phyloP scores from a whole-genome alignment of 805 yeast genomes.

The Cyberlindnera xylosilytica region DNA sequence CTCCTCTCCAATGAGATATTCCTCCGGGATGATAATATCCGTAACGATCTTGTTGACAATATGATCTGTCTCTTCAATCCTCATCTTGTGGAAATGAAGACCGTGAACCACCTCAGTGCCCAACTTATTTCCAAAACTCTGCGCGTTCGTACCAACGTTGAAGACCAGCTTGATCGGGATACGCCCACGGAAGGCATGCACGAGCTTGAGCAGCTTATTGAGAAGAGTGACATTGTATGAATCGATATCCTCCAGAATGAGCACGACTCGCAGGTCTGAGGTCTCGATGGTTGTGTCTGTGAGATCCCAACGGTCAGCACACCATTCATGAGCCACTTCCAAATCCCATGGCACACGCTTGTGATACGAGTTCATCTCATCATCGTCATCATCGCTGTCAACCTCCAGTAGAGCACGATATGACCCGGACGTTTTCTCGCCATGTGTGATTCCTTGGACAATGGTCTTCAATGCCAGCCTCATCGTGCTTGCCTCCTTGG shows the following conservation, averaged over 20 bases:
- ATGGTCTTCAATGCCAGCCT: conserved; percentile 22
- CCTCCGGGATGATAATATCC: conserved; percentile 18
- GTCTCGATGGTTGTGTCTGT: conserved; percentile 1
- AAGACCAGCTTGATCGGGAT: conserved; percentile 25
- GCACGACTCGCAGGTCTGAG: conserved; percentile 18
- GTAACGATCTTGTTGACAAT: conserved; percentile 23
- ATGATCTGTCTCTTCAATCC: conserved; percentile 25
- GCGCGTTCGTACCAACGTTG: conserved; percentile 23
- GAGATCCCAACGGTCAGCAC: conserved; percentile 8
- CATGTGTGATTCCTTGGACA: conserved; percentile 13
- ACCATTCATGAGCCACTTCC: conserved; percentile 27
- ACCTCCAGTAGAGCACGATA: background rate
- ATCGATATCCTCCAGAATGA: conserved; percentile 27
- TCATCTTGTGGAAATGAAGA: conserved; percentile 15
- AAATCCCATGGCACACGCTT: conserved; percentile 25
- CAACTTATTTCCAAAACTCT: conserved; percentile 19
- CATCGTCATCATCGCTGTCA: conserved; percentile 5
- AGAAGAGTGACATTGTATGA: conserved; percentile 21
- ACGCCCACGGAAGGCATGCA: conserved; percentile 15
- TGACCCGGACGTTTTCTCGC: background rate
- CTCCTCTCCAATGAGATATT: conserved; percentile 20
- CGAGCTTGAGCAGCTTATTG: conserved; percentile 19
- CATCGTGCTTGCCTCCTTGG: conserved; percentile 28
- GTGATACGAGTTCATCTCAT: conserved; percentile 17
- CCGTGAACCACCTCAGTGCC: conserved; percentile 16